These are phyloP conservation scores for Aspergillus niger DNA, from an alignment of 2,329 filamentous ascomycete species.

Conservation along the genomic window DNA sequence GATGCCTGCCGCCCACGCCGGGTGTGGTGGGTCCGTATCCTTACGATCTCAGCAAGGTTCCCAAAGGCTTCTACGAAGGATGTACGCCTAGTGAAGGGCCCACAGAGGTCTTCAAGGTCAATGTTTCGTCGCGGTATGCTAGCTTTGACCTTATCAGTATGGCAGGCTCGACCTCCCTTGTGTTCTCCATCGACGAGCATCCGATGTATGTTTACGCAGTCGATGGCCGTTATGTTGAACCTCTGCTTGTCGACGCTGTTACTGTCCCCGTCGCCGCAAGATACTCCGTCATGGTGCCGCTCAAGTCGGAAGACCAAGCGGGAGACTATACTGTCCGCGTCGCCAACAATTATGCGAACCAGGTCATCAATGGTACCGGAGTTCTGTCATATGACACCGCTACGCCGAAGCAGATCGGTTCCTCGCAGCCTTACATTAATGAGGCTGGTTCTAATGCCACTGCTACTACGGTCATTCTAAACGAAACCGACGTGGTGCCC, in stretches of 20 bases:
- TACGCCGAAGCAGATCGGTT: conserved; percentile 8
- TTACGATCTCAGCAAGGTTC: conserved; percentile 21
- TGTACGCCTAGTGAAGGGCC: conserved; percentile 29
- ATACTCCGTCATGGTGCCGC: conserved; percentile 46
- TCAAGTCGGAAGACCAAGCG: conserved; percentile 43
- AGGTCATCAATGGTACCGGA: conserved; percentile 58
- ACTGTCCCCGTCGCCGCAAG: conserved; percentile 41
- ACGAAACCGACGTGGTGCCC: conserved; percentile 47
- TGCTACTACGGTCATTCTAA: conserved; percentile 47
- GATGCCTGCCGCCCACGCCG: conserved; percentile 29
- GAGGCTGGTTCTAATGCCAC: conserved; percentile 51
- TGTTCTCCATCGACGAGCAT: conserved; percentile 50
- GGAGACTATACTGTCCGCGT: conserved; percentile 60
- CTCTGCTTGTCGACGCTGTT: conserved; percentile 41
- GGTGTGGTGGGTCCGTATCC: conserved; percentile 20
- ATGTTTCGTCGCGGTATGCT: conserved; percentile 35
- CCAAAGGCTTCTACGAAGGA: conserved; percentile 25
- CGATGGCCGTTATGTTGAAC: conserved; percentile 49
- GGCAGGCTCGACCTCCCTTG: conserved; percentile 32
- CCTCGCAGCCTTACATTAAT: conserved; percentile 51
- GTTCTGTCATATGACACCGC: conserved; percentile 47
- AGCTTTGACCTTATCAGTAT: conserved; percentile 45
- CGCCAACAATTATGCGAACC: conserved; percentile 52
- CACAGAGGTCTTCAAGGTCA: conserved; percentile 35
- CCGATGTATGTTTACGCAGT: conserved; percentile 49